These are phyloP conservation scores for Uncinocarpus reesii DNA, from an alignment of 2,329 filamentous ascomycete genomes.

Conservation along the genomic window DNA sequence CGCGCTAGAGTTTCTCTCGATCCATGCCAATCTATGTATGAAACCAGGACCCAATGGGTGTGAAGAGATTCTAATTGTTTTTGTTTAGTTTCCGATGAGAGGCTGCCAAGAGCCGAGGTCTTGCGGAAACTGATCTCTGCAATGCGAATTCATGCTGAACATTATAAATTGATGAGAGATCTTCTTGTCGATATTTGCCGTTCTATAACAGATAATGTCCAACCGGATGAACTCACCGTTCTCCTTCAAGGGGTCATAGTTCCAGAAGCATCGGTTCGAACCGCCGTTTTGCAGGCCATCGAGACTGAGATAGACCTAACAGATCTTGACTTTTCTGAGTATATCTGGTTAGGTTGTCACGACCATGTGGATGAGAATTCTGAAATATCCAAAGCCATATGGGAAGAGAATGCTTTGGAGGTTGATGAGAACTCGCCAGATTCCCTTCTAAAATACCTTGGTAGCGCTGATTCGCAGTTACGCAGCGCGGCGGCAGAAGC, in stretches of 20 bases:
- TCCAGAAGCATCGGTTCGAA: constrained; percentile 66
- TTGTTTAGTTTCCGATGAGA: constrained; percentile 49
- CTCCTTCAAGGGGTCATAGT: constrained; percentile 73
- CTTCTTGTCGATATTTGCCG: constrained; percentile 78
- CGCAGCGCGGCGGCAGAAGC: constrained; percentile 73
- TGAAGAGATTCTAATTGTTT: constrained; percentile 16
- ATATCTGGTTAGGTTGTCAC: constrained; percentile 88
- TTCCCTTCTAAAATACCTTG: constrained; percentile 65
- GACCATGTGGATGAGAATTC: constrained; percentile 82
- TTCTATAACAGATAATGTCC: constrained; percentile 74
- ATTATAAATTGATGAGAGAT: constrained; percentile 92
- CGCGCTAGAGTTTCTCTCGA: constrained; percentile 76
- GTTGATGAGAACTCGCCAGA: constrained; percentile 55
- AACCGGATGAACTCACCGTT: constrained; percentile 57
- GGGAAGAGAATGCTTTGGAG: constrained; percentile 82
- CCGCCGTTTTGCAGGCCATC: constrained; percentile 77
- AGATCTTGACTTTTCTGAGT: constrained; percentile 72
- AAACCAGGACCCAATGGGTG: constrained; percentile 12
- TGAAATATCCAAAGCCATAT: constrained; percentile 75
- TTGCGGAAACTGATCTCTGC: constrained; percentile 62
- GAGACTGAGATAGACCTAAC: constrained; percentile 86
- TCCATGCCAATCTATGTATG: constrained; percentile 68
- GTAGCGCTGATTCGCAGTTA: constrained; percentile 69
- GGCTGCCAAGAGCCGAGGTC: constrained; percentile 65
- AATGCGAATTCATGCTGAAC: constrained; percentile 82